Percentiles rank a stretch among this genome's conserved stretches.
Conservation (phyloP, 352 stramenopile genomes). For the Pythium insidiosum region DNA sequence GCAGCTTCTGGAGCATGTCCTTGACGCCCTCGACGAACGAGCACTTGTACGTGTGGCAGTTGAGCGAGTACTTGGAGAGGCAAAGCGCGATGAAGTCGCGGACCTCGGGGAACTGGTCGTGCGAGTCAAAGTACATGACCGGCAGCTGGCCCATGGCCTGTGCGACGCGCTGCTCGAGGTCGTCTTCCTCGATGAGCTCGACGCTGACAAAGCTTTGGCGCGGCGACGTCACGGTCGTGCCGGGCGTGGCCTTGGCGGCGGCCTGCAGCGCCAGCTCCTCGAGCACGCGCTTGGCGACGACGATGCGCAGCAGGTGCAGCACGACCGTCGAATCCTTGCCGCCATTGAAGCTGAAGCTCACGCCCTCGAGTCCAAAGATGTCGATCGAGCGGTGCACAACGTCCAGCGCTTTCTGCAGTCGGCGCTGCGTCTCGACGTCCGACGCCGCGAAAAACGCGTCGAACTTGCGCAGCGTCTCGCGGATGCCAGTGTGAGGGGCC, state of each 20-base stretch:
- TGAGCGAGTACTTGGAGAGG: constrained; percentile 40
- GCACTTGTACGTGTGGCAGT: constrained; percentile 77
- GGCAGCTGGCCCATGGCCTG: constrained; percentile 44
- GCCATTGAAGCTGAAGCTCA: constrained; percentile 90
- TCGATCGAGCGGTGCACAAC: constrained; percentile 72
- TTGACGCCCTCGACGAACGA: constrained; percentile 92
- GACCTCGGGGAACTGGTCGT: constrained; percentile 93
- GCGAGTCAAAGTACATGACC: constrained; percentile 96
- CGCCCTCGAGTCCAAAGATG: constrained; percentile 65
- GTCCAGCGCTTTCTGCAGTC: constrained; percentile 62
- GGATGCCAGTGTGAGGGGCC: constrained; percentile 4
- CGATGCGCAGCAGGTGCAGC: constrained; percentile 84
- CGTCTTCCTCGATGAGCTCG: constrained; percentile 34
- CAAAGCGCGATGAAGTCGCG: constrained; percentile 81
- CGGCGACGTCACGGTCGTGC: constrained; percentile 49
- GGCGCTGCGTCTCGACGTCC: constrained; percentile 31
- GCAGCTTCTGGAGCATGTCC: constrained; percentile 75
- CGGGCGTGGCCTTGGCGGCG: constrained; percentile 2
- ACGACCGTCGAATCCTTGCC: constrained; percentile 91
- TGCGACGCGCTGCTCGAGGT: constrained; percentile 41
- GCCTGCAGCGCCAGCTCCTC: constrained; percentile 14
- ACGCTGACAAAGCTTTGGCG: constrained; percentile 44
- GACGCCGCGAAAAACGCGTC: constrained; percentile 47
- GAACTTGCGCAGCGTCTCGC: constrained; percentile 33
- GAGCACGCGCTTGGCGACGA: constrained; percentile 64